These are phyloP conservation scores for Mycena galericulata DNA, from an alignment of 768 basidiomycete genomes.

Conservation along the genomic window DNA sequence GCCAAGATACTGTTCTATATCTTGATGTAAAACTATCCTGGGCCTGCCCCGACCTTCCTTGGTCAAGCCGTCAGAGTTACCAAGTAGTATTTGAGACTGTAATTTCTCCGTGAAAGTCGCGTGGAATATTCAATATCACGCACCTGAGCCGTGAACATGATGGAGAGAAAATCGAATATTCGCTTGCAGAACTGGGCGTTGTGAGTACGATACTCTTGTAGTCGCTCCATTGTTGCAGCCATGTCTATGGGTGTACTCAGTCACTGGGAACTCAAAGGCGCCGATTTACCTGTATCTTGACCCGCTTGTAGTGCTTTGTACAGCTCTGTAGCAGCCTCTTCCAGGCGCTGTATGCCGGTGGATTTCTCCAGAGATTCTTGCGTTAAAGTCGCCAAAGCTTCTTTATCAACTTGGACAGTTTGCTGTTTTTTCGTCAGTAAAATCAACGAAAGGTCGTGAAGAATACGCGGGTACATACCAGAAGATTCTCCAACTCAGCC, in stretches of 20 bases:
- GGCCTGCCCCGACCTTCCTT: conserved; percentile 60
- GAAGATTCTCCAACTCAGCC: conserved; percentile 86
- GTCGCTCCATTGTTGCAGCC: conserved; percentile 95
- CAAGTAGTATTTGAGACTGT: conserved; percentile 77
- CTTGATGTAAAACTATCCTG: conserved; percentile 69
- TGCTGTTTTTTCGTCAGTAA: conserved; percentile 59
- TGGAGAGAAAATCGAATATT: conserved; percentile 87
- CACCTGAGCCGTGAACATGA: conserved; percentile 94
- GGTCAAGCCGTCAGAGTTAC: conserved; percentile 68
- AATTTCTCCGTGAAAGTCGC: conserved; percentile 1
- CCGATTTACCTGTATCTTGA: conserved; percentile 79
- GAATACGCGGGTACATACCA: conserved; percentile 63
- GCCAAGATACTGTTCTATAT: conserved; percentile 86
- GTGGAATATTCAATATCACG: conserved; percentile 33
- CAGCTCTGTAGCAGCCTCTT: conserved; percentile 86
- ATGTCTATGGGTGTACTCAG: conserved; percentile 68
- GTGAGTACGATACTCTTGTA: conserved; percentile 91
- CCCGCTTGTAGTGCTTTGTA: conserved; percentile 96
- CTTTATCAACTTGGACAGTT: conserved; percentile 93
- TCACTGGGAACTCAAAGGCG: conserved; percentile 19
- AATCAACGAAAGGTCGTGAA: conserved; percentile 1
- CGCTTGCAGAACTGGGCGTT: conserved; percentile 95
- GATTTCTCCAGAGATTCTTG: conserved; percentile 92
- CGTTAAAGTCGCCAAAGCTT: conserved; percentile 78
- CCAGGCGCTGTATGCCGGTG: conserved; percentile 79